These are phyloP conservation scores for Arachnomyces sp. DNA, from an alignment of 2,329 filamentous ascomycete genomes.

Conservation along the genomic window DNA sequence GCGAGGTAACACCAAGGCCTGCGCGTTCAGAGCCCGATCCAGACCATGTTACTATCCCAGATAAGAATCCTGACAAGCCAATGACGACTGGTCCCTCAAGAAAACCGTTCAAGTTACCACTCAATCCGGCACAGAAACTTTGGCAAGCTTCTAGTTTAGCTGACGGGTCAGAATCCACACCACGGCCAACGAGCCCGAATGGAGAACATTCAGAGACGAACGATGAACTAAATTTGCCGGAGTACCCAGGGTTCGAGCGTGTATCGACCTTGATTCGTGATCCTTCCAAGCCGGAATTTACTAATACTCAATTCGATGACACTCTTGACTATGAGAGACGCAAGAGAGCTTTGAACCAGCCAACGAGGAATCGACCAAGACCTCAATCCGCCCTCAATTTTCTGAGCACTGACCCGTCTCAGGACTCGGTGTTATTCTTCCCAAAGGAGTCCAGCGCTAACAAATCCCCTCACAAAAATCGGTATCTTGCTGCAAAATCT, in stretches of 20 bases:
- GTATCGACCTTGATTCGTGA: slow-evolving; percentile 19
- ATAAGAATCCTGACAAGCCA: slow-evolving; percentile 2
- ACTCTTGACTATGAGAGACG: slow-evolving; percentile 33
- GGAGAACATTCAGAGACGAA: neutral
- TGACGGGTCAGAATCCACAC: slow-evolving; percentile 1
- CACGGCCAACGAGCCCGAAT: neutral
- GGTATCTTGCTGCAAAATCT: slow-evolving; percentile 25
- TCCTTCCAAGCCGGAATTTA: slow-evolving; percentile 6
- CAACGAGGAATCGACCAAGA: slow-evolving; percentile 17
- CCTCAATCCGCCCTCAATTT: neutral
- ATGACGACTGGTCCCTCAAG: slow-evolving; percentile 1
- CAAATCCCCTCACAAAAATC: slow-evolving; percentile 23
- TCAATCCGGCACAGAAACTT: neutral
- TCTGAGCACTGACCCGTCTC: too few species aligned
- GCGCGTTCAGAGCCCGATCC: neutral
- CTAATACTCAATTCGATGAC: slow-evolving; percentile 18
- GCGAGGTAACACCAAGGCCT: too few species aligned
- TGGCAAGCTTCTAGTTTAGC: neutral
- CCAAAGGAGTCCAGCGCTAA: slow-evolving; percentile 3
- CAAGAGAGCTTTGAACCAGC: slow-evolving; percentile 27
- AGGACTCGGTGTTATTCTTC: neutral
- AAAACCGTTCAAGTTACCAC: slow-evolving; percentile 11
- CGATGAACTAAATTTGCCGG: slow-evolving; percentile 9
- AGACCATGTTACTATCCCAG: too few species aligned
- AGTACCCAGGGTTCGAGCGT: slow-evolving; percentile 17